Evolutionary conservation across 2,329 filamentous ascomycete genomes (phyloP), one percentile per base, ranked within the genome.

Genomic region (Apiospora saccharicola): DNA sequence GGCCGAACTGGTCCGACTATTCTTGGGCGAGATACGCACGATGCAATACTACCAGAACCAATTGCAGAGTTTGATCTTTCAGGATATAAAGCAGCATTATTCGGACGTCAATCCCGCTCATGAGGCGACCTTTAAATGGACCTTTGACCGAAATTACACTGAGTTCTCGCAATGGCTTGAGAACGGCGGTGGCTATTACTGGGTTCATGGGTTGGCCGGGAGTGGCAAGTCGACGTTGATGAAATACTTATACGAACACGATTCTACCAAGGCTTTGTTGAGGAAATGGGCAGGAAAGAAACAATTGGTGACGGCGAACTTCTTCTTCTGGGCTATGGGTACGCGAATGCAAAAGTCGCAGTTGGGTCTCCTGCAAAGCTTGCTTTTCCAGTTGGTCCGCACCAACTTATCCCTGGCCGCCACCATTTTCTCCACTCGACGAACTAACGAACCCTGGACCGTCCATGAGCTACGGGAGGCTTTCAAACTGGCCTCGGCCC

Each of bases 311-410:
- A 64, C 30, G 4, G 57, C 34, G 1, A 41, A 41, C 57, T 64
- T 64, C 19, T 64, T 64, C 57, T 64, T 64, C 19, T 64, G 57
- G 57, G 34, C 57, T 4, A 10, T 64, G 3, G 57, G 57, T 5
- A 64, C 57, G 34, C 7, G 34, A 6, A 64, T 64, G 57, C 57
- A 64, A 41, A 64, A 37, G 57, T 64, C 57, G 4, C 57, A 64
- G 8, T 10, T 64, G 34, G 34, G 57, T 24, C 57, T 64, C 2
- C 22, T 64, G 10, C 57, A 64, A 19, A 64, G 30, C 12, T 13
- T 64, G 19, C 57, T 64, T 13, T 64, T 64, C 19, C 57, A 64
- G 57, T n/a, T 64, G 30, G 19, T 64, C 22, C 22, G 57, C 34
- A 34, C 34, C 57, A 34, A 64, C 34, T 14, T 8, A 4, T 24